Evolutionary conservation across 2,329 filamentous ascomycete species (phyloP).

Genomic region (Tolypocladium tropicale): DNA sequence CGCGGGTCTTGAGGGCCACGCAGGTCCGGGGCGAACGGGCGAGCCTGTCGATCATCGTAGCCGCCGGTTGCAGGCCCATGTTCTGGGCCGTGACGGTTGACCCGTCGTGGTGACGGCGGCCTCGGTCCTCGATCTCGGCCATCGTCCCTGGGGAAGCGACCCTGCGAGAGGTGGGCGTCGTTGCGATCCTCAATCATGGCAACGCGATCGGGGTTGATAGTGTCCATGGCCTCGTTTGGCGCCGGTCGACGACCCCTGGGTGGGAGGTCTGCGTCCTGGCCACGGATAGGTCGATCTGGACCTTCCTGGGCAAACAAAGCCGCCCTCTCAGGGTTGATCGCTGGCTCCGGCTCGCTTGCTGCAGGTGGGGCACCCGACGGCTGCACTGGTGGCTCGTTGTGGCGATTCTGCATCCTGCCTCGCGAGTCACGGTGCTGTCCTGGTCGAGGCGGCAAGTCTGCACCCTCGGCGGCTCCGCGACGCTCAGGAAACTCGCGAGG

Average conservation of each 20-base stretch:
- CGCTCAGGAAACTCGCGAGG: conserved; percentile 34
- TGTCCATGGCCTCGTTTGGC: conserved; percentile 19
- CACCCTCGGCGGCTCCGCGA: conserved; percentile 20
- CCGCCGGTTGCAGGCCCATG: conserved; percentile 19
- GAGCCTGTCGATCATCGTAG: conserved; percentile 37
- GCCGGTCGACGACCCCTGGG: conserved; percentile 16
- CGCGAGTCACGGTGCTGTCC: conserved; percentile 24
- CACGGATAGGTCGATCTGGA: conserved; percentile 14
- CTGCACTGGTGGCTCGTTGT: conserved; percentile 16
- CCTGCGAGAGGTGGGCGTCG: conserved; percentile 16
- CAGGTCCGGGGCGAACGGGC: conserved; percentile 26
- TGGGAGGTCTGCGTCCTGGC: conserved; percentile 18
- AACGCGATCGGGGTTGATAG: conserved; percentile 38
- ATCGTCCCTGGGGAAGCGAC: conserved; percentile 32
- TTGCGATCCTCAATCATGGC: conserved; percentile 30
- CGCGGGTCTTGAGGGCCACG: conserved; percentile 20
- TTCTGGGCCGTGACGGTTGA: conserved; percentile 20
- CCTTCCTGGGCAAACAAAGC: conserved; percentile 33
- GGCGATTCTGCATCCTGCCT: conserved; percentile 16
- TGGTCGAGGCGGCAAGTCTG: conserved; percentile 24
- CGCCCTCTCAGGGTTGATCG: conserved; percentile 46
- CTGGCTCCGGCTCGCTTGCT: conserved; percentile 26
- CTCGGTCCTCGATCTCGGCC: conserved; percentile 29
- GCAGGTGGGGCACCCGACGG: conserved; percentile 15
- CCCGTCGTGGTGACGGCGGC: conserved; percentile 39